Evolutionary conservation across 2,329 filamentous ascomycete species (phyloP).

Genomic region (Colletotrichum lini): DNA sequence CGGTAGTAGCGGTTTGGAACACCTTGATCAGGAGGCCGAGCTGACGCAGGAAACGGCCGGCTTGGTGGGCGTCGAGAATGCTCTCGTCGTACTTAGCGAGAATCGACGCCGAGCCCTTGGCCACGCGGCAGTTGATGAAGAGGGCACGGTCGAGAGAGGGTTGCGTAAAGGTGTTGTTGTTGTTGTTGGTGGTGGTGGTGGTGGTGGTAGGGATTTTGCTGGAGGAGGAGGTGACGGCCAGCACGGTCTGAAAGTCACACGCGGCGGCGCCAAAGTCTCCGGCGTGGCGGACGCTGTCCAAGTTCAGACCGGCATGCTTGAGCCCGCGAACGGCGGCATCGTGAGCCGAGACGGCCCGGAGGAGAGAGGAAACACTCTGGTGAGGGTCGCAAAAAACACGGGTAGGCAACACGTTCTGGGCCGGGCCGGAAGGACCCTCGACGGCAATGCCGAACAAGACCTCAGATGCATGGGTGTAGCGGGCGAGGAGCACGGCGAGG

Average conservation of each 20-base stretch:
- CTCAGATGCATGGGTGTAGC: conserved; percentile 25
- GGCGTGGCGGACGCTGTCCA: not conserved
- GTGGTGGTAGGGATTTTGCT: no score
- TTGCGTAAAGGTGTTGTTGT: not conserved
- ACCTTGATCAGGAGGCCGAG: conserved; percentile 25
- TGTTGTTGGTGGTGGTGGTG: no score
- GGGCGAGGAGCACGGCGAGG: conserved; percentile 28
- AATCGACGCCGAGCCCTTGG: conserved; percentile 11
- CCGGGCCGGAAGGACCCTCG: not conserved
- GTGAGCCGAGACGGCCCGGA: conserved; percentile 10
- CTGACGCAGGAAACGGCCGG: conserved; percentile 32
- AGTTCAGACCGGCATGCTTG: not conserved
- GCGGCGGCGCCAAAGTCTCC: conserved; percentile 14
- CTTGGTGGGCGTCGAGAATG: conserved; percentile 9
- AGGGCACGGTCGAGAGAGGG: conserved; percentile 28
- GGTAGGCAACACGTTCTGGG: conserved; percentile 26
- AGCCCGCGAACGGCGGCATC: conserved; percentile 2
- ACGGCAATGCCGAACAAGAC: conserved; percentile 25
- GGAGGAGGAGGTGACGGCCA: conserved; percentile 4
- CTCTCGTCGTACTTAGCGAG: conserved; percentile 25
- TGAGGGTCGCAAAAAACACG: conserved; percentile 25
- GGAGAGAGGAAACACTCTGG: conserved; percentile 5
- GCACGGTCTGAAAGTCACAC: conserved; percentile 29
- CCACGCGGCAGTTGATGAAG: conserved; percentile 23
- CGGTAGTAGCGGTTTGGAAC: not conserved